Conservation (phyloP, 345 rosid species). For the Streptanthus diversifolius region DNA sequence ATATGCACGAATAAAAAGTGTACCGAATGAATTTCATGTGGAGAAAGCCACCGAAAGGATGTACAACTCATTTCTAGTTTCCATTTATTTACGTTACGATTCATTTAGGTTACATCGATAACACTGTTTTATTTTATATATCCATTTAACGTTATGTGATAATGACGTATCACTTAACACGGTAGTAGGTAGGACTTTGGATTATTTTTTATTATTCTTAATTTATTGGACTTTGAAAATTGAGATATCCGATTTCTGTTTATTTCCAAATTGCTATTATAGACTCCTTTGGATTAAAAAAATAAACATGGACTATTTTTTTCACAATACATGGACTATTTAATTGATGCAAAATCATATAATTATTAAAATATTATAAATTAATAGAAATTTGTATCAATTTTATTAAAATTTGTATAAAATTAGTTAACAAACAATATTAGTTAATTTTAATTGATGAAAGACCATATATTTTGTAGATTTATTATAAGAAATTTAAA, state of each 20-base stretch:
- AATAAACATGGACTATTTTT: too few species aligned
- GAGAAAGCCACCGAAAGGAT: not conserved
- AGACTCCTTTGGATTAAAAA: not conserved
- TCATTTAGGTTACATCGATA: slow-evolving; percentile 22
- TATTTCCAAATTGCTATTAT: not conserved
- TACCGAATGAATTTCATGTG: not conserved
- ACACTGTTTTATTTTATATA: not conserved
- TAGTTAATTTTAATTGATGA: not conserved
- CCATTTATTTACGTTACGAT: not conserved
- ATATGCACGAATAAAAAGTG: not conserved
- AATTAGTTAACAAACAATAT: not conserved
- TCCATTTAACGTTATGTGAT: slow-evolving; percentile 1
- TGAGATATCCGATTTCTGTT: not conserved
- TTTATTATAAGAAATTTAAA: not conserved
- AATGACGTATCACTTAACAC: slow-evolving; percentile 12
- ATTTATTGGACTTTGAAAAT: not conserved
- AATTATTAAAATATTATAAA: not conserved
- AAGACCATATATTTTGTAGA: not conserved
- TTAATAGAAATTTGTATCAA: not conserved
- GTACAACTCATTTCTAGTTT: not conserved
- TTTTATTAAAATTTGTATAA: not conserved
- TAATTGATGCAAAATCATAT: not conserved
- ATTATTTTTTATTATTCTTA: not conserved
- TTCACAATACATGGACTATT: not conserved
- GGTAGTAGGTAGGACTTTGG: slow-evolving; percentile 16